phyloP scores from a whole-genome alignment of 345 rosid genomes.

The Lepidium aucheri region DNA sequence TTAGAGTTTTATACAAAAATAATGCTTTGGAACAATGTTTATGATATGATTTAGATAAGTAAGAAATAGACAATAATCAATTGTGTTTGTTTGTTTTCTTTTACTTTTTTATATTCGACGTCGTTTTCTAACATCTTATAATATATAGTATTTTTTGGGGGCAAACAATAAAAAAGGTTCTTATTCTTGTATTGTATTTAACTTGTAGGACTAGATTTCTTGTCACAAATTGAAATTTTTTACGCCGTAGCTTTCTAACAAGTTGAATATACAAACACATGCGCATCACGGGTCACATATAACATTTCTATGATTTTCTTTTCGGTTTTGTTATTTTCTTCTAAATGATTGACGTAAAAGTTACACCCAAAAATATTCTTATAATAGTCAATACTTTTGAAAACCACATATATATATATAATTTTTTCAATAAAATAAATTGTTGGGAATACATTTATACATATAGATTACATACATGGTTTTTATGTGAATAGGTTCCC shows the following conservation, averaged over 20 bases:
- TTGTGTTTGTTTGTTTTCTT: neutral
- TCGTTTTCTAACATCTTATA: neutral
- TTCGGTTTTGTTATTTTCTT: neutral
- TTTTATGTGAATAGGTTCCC: too few relatives aligned
- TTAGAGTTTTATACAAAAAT: too few relatives aligned
- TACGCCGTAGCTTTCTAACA: neutral
- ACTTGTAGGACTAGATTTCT: constrained; percentile 11
- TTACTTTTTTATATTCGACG: neutral
- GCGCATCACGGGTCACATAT: neutral
- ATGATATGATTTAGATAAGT: neutral
- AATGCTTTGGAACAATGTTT: too few relatives aligned
- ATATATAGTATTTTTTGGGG: too few relatives aligned
- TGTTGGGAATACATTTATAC: too few relatives aligned
- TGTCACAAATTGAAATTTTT: neutral
- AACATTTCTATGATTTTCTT: neutral
- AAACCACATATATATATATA: neutral
- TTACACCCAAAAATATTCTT: neutral
- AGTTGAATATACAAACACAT: constrained; percentile 3
- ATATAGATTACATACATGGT: too few relatives aligned
- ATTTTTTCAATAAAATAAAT: too few relatives aligned
- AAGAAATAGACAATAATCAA: neutral
- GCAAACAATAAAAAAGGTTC: neutral
- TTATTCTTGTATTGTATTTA: neutral
- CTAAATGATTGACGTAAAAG: neutral
- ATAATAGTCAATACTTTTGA: neutral